Evolutionary conservation across 2,329 filamentous ascomycete genomes (phyloP).

Genomic region (Claviceps spartinae): DNA sequence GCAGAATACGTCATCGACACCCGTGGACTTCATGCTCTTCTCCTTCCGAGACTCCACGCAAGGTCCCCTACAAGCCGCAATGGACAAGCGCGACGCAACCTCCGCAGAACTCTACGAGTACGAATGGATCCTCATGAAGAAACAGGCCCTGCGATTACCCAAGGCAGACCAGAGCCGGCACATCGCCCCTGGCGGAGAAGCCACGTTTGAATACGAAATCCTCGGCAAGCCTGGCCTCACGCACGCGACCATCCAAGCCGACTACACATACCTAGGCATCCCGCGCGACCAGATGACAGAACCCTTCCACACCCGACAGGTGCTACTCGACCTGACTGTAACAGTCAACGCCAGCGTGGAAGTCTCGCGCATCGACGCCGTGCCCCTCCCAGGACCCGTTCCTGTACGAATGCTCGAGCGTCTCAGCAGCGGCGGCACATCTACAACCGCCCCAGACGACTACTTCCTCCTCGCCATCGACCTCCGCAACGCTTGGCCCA

Average conservation of each 20-base stretch:
- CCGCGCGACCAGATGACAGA: conserved; percentile 53
- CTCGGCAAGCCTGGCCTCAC: conserved; percentile 77
- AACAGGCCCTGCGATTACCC: conserved; percentile 51
- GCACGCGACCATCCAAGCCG: conserved; percentile 64
- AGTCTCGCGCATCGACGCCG: conserved; percentile 62
- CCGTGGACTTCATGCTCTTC: conserved; percentile 74
- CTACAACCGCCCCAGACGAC: conserved; percentile 22
- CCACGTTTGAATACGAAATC: conserved; percentile 70
- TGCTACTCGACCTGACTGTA: conserved; percentile 67
- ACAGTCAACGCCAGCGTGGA: conserved; percentile 90
- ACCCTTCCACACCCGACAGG: conserved; percentile 71
- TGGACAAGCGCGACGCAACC: conserved; percentile 63
- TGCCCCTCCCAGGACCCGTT: conserved; percentile 57
- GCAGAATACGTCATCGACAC: conserved; percentile 61
- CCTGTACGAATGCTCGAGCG: conserved; percentile 45
- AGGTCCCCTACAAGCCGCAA: conserved; percentile 57
- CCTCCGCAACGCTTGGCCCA: conserved; percentile 81
- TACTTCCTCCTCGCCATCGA: conserved; percentile 74
- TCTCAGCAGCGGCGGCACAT: conserved; percentile 14
- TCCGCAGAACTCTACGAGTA: conserved; percentile 75
- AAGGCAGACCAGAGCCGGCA: conserved; percentile 38
- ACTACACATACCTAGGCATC: conserved; percentile 72
- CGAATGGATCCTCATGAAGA: conserved; percentile 63
- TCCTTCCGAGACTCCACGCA: conserved; percentile 86
- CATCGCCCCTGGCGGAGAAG: conserved; percentile 54